Base-by-base conservation (phyloP, 2,329 filamentous ascomycete species). In the Colletotrichum sp. region DNA sequence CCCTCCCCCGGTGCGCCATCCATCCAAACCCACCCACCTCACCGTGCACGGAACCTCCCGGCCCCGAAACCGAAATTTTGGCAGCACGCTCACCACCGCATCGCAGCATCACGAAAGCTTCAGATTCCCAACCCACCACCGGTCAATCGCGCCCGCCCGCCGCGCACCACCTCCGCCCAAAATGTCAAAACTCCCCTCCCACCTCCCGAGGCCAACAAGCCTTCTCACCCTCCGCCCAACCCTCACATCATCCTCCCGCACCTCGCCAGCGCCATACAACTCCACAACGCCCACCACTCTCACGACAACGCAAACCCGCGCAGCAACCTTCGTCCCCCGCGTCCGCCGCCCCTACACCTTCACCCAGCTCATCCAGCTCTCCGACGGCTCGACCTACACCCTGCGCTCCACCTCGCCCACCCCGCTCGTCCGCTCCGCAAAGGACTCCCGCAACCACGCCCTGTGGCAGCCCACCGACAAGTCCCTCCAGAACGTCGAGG, bases 271-370 rank as follows among this genome's bases (percentile, higher is more conserved):
- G 76, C 81, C 79, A 77, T 84, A 80, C 81, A 72, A 67, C 73
- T 44, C 70, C 57, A 44, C 69, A n/a, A 72, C 69, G 8, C 73
- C 73, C 7, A 28, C 48, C 18, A 36, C 36, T 9, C 34, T 24
- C 36, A 63, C 32, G 32, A 10, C 70, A 26, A 22, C 59, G 75
- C 94, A 96, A 87, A 89, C 92, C 83, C 93, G 96, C 76, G 92
- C 95, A 83, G 97, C 97, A 68, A 96, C 95, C 28, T 94, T 98
- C 78, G 92, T 99, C 83, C 91, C 91, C 77, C 95, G 97, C 18
- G 96, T 96, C n/a, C 94, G 96, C 82, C 92, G 96, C 8, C 96
- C 97, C 57, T 99, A 98, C 90, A 95, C 94, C 80, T 99, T 98
- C 89, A 98, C 96, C n/a, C 97, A 99, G 87, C 91, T 99, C 76